Conservation (phyloP, 768 basidiomycete species). For the Psilocybe cyanescens region DNA sequence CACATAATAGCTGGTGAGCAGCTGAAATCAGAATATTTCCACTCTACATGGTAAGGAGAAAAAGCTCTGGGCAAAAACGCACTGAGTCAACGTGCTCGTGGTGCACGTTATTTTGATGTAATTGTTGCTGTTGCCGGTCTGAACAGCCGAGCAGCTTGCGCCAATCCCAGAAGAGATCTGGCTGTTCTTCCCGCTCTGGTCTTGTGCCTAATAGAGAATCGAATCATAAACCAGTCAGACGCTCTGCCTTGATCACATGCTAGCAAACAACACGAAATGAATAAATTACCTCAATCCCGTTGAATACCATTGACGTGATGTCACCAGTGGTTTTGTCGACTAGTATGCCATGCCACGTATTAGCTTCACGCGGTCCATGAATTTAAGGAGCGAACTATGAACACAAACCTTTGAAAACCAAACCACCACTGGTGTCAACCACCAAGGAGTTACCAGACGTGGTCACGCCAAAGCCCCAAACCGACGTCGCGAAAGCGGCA, state of each 20-base stretch:
- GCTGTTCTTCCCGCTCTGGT: conserved; percentile 31
- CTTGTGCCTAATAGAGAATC: conserved; percentile 26
- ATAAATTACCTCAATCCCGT: conserved; percentile 32
- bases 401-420: conserved; percentile 34
- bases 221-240: neutral
- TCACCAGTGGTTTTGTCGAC: conserved; percentile 36
- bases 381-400: neutral
- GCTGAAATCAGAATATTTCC: neutral
- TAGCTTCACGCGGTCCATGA: no score
- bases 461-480: conserved; percentile 31
- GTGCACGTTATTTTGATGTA: conserved; percentile 41
- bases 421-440: conserved; percentile 34
- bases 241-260: neutral
- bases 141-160: conserved; percentile 31
- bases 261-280: neutral
- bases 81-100: conserved; percentile 36
- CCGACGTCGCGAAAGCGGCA: conserved; percentile 7
- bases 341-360: neutral
- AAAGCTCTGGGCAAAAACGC: neutral
- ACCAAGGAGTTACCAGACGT: conserved; percentile 32
- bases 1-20: conserved; percentile 32
- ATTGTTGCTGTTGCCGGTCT: conserved; percentile 34
- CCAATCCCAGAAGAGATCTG: conserved; percentile 36
- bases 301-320: conserved; percentile 38
- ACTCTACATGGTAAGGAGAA: neutral